Conservation (phyloP, 257 asterid species). For the Rauvolfia tetraphylla region DNA sequence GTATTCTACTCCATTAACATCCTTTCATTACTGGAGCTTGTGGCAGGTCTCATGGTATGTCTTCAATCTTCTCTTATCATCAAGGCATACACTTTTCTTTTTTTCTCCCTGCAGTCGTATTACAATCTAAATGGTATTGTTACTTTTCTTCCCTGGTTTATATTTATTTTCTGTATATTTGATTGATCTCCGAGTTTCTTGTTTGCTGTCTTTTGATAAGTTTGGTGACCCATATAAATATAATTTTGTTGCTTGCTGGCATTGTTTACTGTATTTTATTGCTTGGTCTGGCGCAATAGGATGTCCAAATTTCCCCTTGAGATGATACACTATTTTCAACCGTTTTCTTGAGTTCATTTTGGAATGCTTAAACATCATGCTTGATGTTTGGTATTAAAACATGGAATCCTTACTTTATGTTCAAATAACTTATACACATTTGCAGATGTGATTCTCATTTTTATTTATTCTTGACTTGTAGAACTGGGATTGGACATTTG, state of each 20-base stretch:
- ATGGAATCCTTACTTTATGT: neutral
- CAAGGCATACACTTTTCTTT: neutral
- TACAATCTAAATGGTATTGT: neutral
- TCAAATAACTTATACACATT: neutral
- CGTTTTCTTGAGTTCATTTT: neutral
- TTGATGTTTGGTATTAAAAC: neutral
- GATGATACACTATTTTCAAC: neutral
- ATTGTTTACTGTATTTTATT: neutral
- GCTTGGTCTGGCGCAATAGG: neutral
- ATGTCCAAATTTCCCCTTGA: neutral
- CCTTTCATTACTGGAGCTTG: conserved; percentile 69
- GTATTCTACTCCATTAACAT: conserved; percentile 40
- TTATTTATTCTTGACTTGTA: conserved; percentile 33
- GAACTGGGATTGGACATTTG: conserved; percentile 82
- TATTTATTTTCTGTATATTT: neutral
- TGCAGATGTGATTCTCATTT: conserved; percentile 1
- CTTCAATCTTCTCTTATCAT: conserved; percentile 5
- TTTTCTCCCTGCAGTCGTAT: too few relatives aligned
- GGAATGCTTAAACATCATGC: neutral
- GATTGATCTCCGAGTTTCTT: neutral
- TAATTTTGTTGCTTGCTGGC: conserved; percentile 1
- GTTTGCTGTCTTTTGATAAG: neutral
- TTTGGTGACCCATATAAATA: neutral
- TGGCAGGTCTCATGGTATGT: conserved; percentile 72
- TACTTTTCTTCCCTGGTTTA: neutral